Conservation (phyloP, 306 rosid genomes). For the Geum urbanum region DNA sequence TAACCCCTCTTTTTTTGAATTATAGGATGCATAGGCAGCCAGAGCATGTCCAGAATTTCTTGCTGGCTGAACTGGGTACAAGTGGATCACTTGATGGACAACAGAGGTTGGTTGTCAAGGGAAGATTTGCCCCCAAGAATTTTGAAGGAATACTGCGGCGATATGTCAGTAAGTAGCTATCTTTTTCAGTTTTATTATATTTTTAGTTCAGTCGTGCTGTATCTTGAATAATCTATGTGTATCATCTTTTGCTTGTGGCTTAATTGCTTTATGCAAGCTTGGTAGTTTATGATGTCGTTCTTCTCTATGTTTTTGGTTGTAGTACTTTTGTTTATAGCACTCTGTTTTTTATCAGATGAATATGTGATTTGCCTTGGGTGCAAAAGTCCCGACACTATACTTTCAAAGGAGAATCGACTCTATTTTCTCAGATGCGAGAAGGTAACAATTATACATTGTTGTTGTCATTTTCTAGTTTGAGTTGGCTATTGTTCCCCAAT, state of each 20-base stretch:
- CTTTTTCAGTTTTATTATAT: conserved; percentile 13
- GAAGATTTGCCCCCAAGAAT: conserved; percentile 94
- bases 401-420: conserved; percentile 89
- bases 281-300: neutral
- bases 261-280: neutral
- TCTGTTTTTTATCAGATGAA: conserved; percentile 52
- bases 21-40: conserved; percentile 94
- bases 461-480: neutral
- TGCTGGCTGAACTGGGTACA: conserved; percentile 93
- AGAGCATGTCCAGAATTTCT: conserved; percentile 92
- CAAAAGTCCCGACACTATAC: conserved; percentile 85
- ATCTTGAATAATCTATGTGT: neutral
- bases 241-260: neutral
- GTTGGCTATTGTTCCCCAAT: neutral
- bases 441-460: conserved; percentile 37
- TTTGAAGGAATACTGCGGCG: conserved; percentile 94
- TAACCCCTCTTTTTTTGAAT: neutral
- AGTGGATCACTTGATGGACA: conserved; percentile 98
- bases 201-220: neutral
- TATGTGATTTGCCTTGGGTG: conserved; percentile 7
- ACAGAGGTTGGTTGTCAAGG: conserved; percentile 89
- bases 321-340: neutral
- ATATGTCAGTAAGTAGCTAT: conserved; percentile 67
- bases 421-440: conserved; percentile 96
- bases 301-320: neutral